Evolutionary conservation across 2,329 filamentous ascomycete genomes (phyloP).

Genomic region (Bipolaris zeicola): DNA sequence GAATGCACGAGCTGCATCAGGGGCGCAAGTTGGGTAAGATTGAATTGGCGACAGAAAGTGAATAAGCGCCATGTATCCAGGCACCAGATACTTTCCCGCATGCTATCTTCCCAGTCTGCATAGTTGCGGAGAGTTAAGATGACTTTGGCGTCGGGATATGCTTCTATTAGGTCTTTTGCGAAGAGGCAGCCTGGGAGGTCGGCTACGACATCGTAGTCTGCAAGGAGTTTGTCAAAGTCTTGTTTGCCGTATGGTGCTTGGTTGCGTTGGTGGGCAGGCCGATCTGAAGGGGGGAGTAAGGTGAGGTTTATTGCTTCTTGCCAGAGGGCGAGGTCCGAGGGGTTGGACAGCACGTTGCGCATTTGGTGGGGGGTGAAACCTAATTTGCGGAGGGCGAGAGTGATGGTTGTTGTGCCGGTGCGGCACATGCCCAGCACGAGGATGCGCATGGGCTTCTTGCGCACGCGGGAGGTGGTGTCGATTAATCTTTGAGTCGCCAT

Average conservation of each 20-base stretch:
- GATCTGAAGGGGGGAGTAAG: constrained; percentile 22
- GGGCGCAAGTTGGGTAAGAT: constrained; percentile 31
- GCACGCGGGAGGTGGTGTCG: constrained; percentile 67
- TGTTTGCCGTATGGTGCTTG: constrained; percentile 33
- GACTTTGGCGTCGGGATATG: constrained; percentile 44
- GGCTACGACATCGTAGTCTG: constrained; percentile 48
- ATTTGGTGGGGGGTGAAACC: constrained; percentile 37
- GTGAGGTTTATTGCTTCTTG: constrained; percentile 39
- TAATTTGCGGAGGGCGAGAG: constrained; percentile 52
- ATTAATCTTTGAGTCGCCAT: constrained; percentile 50
- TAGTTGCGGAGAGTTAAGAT: constrained; percentile 40
- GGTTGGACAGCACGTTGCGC: constrained; percentile 28
- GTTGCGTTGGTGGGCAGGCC: constrained; percentile 14
- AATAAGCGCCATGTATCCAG: constrained; percentile 34
- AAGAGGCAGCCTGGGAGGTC: constrained; percentile 40
- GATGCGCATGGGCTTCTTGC: constrained; percentile 73
- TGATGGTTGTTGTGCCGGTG: constrained; percentile 67
- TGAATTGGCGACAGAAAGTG: constrained; percentile 21
- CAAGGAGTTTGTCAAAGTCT: constrained; percentile 57
- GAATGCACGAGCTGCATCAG: constrained; percentile 30
- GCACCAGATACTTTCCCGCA: constrained; percentile 34
- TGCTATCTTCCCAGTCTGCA: constrained; percentile 34
- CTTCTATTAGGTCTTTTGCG: constrained; percentile 34
- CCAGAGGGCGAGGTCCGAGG: constrained; percentile 31
- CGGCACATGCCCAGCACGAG: constrained; percentile 71